phyloP scores from a whole-genome alignment of 2,329 filamentous ascomycete genomes.

The Pseudogymnoascus sp. region DNA sequence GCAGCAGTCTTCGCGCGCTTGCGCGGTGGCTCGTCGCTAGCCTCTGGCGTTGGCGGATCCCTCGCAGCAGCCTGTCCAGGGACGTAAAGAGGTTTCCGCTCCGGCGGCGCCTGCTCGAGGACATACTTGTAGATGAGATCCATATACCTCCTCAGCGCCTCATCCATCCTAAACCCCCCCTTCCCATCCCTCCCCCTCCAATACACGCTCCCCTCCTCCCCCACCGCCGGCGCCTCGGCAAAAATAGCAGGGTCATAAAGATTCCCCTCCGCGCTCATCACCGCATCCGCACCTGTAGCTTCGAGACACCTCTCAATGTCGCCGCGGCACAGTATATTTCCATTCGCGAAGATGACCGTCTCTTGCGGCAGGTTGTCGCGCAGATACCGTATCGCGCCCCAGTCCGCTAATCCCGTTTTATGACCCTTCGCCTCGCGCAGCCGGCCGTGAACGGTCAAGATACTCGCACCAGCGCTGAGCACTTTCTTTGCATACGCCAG shows the following conservation, averaged over 20 bases:
- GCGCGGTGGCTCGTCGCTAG: constrained; percentile 41
- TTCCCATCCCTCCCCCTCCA: constrained; percentile 74
- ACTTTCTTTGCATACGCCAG: constrained; percentile 85
- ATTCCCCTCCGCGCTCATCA: constrained; percentile 96
- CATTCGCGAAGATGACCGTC: constrained; percentile 93
- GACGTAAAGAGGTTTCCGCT: constrained; percentile 65
- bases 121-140: constrained; percentile 82
- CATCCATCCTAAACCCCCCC: constrained; percentile 84
- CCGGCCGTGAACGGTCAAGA: constrained; percentile 87
- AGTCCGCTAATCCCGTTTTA: constrained; percentile 87
- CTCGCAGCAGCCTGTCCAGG: constrained; percentile 38
- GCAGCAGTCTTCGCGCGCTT: constrained; percentile 41
- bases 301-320: constrained; percentile 74
- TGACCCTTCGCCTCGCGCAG: constrained; percentile 91
- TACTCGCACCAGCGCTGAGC: constrained; percentile 78
- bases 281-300: constrained; percentile 79
- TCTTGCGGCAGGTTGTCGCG: constrained; percentile 76
- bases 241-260: constrained; percentile 89
- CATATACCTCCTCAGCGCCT: constrained; percentile 78
- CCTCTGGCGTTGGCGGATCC: constrained; percentile 28
- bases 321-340: constrained; percentile 75
- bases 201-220: constrained; percentile 68
- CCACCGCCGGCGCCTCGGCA: constrained; percentile 54
- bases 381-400: constrained; percentile 75
- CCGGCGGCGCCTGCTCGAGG: constrained; percentile 57